Evolutionary conservation across 805 yeast genomes (phyloP), one percentile per base, ranked within the genome.

Genomic region (Pichia insulana): DNA sequence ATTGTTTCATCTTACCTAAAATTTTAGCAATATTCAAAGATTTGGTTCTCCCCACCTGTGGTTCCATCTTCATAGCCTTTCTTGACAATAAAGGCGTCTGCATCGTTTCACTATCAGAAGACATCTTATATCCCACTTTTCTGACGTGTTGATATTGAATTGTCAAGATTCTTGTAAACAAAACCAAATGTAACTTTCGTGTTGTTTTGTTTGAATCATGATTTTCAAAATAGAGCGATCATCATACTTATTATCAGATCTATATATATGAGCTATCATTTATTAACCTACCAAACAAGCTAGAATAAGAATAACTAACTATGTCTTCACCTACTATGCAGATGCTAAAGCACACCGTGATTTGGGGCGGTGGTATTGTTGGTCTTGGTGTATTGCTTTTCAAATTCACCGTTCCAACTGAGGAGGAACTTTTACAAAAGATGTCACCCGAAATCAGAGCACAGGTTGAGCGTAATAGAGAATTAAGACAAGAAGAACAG

Each of bases 381-480:
- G 85, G 81, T 5, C 53, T 76, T 0, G 97, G 97, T n/a, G 74
- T 79, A 0, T 50, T 84, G 6, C 65, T 83, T 15, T 81, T 64
- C 64, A 82, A 79, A 49, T 83, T 76, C 59, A 77, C 89, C 0
- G 80, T 87, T 0, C 97, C 97, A 3, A 74, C 89, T 2, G 95
- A 85, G 50, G 95, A 87, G 52, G 74, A 89, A 55, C 61, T 89
- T 37, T 71, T 88, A 33, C 76, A 79, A 1, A 62, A 71, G 39
- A 70, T 88, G 50, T 83, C 95, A 7, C 96, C 97, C 1, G 96
- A 89, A 57, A 66, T 88, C 35, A 70, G 86, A 49, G 78, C 78
- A 17, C 81, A 83, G 46, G 86, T 84, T 58, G 88, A 81, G 51
- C 65, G 69, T 41, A 80, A 82, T 53, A 71, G 67, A 50, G 77